These are phyloP conservation scores for Escallonia rubra DNA, from an alignment of 129 eudicot species.

Conservation along the genomic window DNA sequence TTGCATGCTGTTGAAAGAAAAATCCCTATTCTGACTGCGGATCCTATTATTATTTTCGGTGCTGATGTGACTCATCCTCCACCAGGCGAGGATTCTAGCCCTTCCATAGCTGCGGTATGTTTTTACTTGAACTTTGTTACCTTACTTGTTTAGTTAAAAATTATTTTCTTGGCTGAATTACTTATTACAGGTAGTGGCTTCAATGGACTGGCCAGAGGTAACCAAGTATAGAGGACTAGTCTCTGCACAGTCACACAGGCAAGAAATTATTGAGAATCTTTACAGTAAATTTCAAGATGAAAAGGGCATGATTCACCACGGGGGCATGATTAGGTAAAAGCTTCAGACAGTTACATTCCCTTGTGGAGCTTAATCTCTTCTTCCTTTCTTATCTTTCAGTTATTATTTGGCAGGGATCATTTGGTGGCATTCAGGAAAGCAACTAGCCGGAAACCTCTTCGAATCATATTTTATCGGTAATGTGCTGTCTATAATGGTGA, in stretches of 20 bases:
- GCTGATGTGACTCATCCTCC: too few relatives aligned
- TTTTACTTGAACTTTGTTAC: background rate
- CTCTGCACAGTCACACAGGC: conserved; percentile 32
- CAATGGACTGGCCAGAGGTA: conserved; percentile 47
- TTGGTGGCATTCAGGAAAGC: conserved; percentile 17
- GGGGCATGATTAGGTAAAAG: conserved; percentile 42
- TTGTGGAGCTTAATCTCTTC: background rate
- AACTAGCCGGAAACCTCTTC: conserved; percentile 14
- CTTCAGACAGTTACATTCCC: background rate
- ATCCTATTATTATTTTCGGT: too few relatives aligned
- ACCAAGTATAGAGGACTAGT: conserved; percentile 37
- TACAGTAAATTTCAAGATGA: conserved; percentile 18
- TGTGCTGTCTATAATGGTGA: too few relatives aligned
- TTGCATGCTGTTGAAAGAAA: too few relatives aligned
- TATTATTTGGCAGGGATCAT: conserved; percentile 22
- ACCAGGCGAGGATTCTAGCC: conserved; percentile 71
- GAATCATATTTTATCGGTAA: conserved; percentile 40
- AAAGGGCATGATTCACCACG: conserved; percentile 6
- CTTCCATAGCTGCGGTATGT: conserved; percentile 88
- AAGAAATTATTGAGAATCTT: conserved; percentile 39
- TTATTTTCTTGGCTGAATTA: too few relatives aligned
- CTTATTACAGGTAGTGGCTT: conserved; percentile 39
- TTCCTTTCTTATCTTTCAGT: background rate
- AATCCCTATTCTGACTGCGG: too few relatives aligned
- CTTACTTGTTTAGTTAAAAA: too few relatives aligned